These are phyloP conservation scores for Elongisporangium senticosum DNA, from an alignment of 352 stramenopile species.

Conservation along the genomic window DNA sequence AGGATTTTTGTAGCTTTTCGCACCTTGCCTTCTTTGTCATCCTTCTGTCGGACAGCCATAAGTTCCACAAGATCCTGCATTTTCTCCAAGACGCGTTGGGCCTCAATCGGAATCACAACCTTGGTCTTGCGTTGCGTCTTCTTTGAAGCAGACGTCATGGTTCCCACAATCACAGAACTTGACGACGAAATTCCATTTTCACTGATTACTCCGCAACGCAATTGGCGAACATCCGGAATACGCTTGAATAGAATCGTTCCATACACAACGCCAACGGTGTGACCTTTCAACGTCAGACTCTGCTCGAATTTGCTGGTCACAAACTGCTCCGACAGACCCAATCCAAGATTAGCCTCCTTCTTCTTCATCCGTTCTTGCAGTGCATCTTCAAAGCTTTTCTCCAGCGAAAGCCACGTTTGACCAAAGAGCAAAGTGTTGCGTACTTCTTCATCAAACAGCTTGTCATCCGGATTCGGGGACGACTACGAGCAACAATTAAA, in stretches of 20 bases:
- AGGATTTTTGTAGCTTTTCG: constrained; percentile 87
- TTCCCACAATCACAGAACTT: constrained; percentile 81
- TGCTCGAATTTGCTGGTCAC: constrained; percentile 86
- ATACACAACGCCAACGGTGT: constrained; percentile 84
- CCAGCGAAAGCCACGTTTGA: constrained; percentile 83
- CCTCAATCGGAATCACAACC: constrained; percentile 80
- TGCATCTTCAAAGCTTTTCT: constrained; percentile 88
- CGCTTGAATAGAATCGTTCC: constrained; percentile 86
- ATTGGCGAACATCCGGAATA: constrained; percentile 83
- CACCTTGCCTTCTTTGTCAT: constrained; percentile 88
- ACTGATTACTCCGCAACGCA: constrained; percentile 84
- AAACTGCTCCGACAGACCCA: constrained; percentile 66
- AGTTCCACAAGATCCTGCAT: constrained; percentile 86
- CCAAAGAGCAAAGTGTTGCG: constrained; percentile 84
- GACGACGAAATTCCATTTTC: constrained; percentile 85
- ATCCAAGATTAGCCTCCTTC: constrained; percentile 30
- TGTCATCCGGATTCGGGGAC: constrained; percentile 30
- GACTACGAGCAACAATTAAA: constrained; percentile 13
- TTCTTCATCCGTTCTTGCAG: constrained; percentile 84
- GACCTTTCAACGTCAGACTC: constrained; percentile 80
- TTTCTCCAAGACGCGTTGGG: constrained; percentile 84
- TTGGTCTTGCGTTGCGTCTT: constrained; percentile 64
- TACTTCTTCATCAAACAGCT: constrained; percentile 72
- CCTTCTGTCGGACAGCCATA: constrained; percentile 84
- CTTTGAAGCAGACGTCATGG: constrained; percentile 36